A percentile compares a stretch with the other conserved stretches of the same genome.
phyloP scores from a whole-genome alignment of 306 rosid genomes.

The Gleditsia sinensis region DNA sequence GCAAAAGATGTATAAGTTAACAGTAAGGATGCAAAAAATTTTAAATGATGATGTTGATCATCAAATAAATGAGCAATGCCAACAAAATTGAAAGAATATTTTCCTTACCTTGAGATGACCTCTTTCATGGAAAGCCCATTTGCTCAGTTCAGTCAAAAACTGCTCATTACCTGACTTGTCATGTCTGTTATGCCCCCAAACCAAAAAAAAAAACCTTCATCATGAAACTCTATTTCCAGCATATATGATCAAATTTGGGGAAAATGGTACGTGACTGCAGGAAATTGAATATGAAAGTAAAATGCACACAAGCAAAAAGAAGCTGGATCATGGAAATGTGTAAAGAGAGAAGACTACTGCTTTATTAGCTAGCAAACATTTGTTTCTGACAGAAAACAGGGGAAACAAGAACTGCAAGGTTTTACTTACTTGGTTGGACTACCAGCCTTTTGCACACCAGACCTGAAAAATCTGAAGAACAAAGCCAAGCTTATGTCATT shows the following conservation, averaged over 20 bases:
- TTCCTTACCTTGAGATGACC: slow-evolving; percentile 91
- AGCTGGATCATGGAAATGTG: neutral
- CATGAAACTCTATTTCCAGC: neutral
- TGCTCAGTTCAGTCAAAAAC: slow-evolving; percentile 81
- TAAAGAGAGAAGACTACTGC: neutral
- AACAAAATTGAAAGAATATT: slow-evolving; percentile 1
- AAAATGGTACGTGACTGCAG: neutral
- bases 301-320: too few relatives aligned
- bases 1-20: slow-evolving; percentile 20
- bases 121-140: slow-evolving; percentile 97
- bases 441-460: slow-evolving; percentile 88
- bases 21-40: slow-evolving; percentile 1
- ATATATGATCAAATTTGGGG: neutral
- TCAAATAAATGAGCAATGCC: slow-evolving; percentile 26
- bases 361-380: slow-evolving; percentile 6
- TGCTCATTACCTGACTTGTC: slow-evolving; percentile 92
- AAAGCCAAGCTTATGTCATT: slow-evolving; percentile 14
- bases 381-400: slow-evolving; percentile 12
- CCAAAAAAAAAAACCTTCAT: neutral
- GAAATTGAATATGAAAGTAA: too few relatives aligned
- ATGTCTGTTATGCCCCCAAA: slow-evolving; percentile 54
- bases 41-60: slow-evolving; percentile 2
- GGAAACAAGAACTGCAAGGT: slow-evolving; percentile 3
- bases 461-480: slow-evolving; percentile 74
- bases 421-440: slow-evolving; percentile 73